Percentiles rank a stretch among this genome's conserved stretches.
Conservation (phyloP, 148 eudicot species). For the Amaranthus cruentus region DNA sequence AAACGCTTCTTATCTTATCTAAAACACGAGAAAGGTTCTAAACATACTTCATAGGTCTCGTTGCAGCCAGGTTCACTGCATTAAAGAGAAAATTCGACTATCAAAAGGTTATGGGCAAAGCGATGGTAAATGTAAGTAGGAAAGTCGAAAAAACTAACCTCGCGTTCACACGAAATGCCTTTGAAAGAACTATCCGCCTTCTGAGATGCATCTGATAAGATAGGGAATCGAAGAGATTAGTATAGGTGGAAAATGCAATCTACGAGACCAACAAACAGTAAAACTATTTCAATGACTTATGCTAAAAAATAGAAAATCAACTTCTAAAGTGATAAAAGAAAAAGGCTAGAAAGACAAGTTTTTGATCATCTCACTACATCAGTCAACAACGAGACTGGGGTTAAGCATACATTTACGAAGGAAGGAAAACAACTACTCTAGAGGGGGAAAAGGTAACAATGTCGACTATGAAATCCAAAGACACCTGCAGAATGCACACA, state of each 20-base stretch:
- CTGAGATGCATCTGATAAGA: conserved; percentile 20
- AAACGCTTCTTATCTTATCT: conserved; percentile 6
- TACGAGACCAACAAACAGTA: neutral
- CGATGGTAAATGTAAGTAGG: neutral
- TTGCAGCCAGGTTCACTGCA: conserved; percentile 23
- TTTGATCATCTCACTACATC: too few relatives aligned
- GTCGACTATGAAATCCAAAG: too few relatives aligned
- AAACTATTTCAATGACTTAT: neutral
- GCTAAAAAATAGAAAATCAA: neutral
- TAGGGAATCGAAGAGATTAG: neutral
- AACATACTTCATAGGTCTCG: neutral
- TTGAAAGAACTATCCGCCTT: conserved; percentile 21
- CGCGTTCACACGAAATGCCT: conserved; percentile 28
- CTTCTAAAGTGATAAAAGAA: too few relatives aligned
- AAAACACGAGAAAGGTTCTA: neutral
- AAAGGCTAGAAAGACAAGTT: too few relatives aligned
- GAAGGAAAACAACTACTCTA: too few relatives aligned
- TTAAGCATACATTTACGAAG: too few relatives aligned
- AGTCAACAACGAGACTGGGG: neutral
- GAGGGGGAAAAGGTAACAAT: too few relatives aligned
- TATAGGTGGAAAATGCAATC: neutral
- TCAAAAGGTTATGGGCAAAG: neutral
- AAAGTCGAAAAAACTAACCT: conserved; percentile 13
- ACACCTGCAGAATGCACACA: too few relatives aligned
- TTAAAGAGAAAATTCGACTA: neutral